Evolutionary conservation across 176 grass and related monocot genomes (phyloP).

Genomic region (Triticum turgidum): DNA sequence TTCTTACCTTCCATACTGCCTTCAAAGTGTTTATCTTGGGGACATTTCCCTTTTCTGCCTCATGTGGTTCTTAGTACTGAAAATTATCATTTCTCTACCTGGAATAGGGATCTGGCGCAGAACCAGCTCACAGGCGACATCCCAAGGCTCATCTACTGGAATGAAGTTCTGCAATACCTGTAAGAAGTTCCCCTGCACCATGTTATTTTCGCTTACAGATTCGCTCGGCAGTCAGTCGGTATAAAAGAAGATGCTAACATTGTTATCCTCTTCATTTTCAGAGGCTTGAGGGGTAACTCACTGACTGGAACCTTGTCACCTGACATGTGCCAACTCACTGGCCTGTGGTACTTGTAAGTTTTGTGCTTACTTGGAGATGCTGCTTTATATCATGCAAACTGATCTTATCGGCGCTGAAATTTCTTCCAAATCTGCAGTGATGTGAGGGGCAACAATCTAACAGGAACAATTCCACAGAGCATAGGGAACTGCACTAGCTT

Average conservation of each 20-base stretch:
- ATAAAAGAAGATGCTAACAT: background rate
- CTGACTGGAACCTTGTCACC: conserved; percentile 84
- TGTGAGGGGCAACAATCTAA: conserved; percentile 96
- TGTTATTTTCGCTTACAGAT: background rate
- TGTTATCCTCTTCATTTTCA: conserved; percentile 33
- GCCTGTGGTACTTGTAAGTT: conserved; percentile 99
- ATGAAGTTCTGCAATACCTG: conserved; percentile 98
- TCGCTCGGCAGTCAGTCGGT: background rate
- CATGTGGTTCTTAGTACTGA: conserved; percentile 13
- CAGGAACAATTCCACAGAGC: conserved; percentile 85
- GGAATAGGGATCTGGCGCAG: conserved; percentile 79
- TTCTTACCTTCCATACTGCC: conserved; percentile 7
- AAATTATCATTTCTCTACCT: conserved; percentile 2
- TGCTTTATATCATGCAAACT: background rate
- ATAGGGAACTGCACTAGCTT: conserved; percentile 99
- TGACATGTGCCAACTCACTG: conserved; percentile 97
- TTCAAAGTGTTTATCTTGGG: background rate
- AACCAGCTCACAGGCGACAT: conserved; percentile 92
- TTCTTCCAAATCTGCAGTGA: conserved; percentile 60
- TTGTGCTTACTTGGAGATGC: background rate
- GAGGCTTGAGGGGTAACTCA: conserved; percentile 85
- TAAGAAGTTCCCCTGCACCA: conserved; percentile 26
- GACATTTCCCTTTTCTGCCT: background rate
- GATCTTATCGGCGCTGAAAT: background rate
- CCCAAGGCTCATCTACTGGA: conserved; percentile 94